Evolutionary conservation across 2,329 filamentous ascomycete species (phyloP).

Genomic region (Sporothrix mexicana): DNA sequence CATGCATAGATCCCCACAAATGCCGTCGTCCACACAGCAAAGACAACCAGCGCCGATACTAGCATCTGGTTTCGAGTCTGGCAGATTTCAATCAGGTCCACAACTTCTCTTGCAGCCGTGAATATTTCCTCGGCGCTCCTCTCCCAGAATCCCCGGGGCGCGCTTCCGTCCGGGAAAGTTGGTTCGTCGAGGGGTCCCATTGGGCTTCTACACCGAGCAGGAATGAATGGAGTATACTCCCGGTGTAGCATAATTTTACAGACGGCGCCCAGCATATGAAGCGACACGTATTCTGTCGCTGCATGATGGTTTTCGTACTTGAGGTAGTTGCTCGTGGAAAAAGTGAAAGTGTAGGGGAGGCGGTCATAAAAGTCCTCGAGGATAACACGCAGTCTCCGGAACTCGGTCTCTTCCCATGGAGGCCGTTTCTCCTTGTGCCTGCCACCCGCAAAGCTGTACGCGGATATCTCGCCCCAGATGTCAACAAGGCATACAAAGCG

Average conservation of each 20-base stretch:
- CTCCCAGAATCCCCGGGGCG: conserved; percentile 65
- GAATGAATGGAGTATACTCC: conserved; percentile 71
- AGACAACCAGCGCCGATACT: conserved; percentile 70
- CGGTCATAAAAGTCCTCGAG: conserved; percentile 59
- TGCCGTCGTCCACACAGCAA: conserved; percentile 69
- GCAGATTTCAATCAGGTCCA: conserved; percentile 68
- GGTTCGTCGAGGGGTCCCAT: conserved; percentile 65
- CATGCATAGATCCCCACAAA: conserved; percentile 70
- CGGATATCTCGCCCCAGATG: conserved; percentile 64
- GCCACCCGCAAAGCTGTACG: conserved; percentile 59
- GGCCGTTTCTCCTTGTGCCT: conserved; percentile 57
- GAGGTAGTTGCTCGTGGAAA: conserved; percentile 67
- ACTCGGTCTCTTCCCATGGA: conserved; percentile 65
- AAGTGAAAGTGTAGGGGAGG: conserved; percentile 62
- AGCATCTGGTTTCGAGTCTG: conserved; percentile 62
- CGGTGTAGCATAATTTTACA: conserved; percentile 72
- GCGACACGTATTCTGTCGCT: conserved; percentile 67
- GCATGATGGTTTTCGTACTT: conserved; percentile 69
- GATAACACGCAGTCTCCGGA: conserved; percentile 57
- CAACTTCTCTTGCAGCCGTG: conserved; percentile 65
- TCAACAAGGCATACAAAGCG: conserved; percentile 65
- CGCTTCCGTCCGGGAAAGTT: conserved; percentile 55
- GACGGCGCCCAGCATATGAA: conserved; percentile 70
- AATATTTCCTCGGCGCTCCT: conserved; percentile 67
- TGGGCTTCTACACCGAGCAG: conserved; percentile 58